Percentiles rank a stretch among this genome's conserved stretches.
phyloP scores from a whole-genome alignment of 345 rosid genomes.

The Litchi chinensis region DNA sequence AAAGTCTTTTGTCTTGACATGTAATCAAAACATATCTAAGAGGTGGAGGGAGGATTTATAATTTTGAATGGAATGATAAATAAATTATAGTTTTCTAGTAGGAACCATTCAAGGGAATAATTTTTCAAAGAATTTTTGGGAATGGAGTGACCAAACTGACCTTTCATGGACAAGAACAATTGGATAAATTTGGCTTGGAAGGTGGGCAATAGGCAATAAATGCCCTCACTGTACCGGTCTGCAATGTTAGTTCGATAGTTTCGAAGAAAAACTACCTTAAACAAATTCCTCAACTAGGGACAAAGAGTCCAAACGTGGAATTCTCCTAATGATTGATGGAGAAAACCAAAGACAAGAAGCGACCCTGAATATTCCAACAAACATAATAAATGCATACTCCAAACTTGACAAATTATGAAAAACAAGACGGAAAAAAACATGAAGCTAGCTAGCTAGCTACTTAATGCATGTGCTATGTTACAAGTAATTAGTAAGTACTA shows the following conservation, averaged over 20 bases:
- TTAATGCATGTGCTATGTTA: not conserved
- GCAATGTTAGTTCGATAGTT: constrained; percentile 22
- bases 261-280: constrained; percentile 16
- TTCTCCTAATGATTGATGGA: constrained; percentile 44
- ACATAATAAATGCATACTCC: constrained; percentile 1
- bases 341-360: constrained; percentile 25
- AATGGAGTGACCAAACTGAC: constrained; percentile 19
- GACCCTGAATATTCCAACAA: constrained; percentile 16
- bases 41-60: not conserved
- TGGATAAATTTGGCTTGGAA: not conserved
- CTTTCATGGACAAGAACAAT: constrained; percentile 2
- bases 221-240: not conserved
- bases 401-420: not conserved
- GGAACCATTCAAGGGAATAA: constrained; percentile 5
- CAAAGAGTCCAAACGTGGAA: constrained; percentile 32
- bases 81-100: not conserved
- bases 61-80: not conserved
- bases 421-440: not conserved
- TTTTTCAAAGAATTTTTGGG: constrained; percentile 10
- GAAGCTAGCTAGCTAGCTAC: not conserved
- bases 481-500: not conserved
- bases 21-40: constrained; percentile 1
- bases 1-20: constrained; percentile 11
- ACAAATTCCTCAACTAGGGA: constrained; percentile 21
- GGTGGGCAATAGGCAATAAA: not conserved